A percentile compares a stretch with the other conserved stretches of the same genome.
These are phyloP conservation scores for Ramaria rubella DNA, from an alignment of 768 basidiomycete genomes.

Conservation along the genomic window DNA sequence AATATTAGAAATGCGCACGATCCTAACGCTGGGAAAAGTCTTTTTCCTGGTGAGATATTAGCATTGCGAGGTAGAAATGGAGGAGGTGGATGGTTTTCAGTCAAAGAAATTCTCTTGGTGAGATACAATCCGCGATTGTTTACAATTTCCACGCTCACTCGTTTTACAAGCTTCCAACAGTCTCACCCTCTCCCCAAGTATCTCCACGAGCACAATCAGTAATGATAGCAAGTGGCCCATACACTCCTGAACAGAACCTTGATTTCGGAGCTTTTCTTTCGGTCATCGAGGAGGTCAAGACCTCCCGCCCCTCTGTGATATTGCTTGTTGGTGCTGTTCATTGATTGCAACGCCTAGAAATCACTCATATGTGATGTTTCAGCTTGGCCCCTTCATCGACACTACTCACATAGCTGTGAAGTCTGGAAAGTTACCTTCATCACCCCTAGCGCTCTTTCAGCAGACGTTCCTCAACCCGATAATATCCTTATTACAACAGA, in stretches of 20 bases:
- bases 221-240: constrained; percentile 80
- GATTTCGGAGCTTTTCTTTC: constrained; percentile 63
- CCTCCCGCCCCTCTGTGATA: constrained; percentile 64
- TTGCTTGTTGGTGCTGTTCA: constrained; percentile 52
- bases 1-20: constrained; percentile 57
- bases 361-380: background rate
- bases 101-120: constrained; percentile 75
- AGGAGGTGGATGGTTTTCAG: constrained; percentile 81
- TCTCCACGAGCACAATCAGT: constrained; percentile 52
- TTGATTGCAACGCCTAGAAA: background rate
- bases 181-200: constrained; percentile 29
- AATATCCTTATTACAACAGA: constrained; percentile 46
- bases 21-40: constrained; percentile 57
- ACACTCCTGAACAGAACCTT: constrained; percentile 71
- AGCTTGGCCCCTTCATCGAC: constrained; percentile 95
- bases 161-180: constrained; percentile 52
- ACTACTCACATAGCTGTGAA: constrained; percentile 65
- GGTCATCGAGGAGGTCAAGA: constrained; percentile 55
- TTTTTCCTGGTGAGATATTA: constrained; percentile 87
- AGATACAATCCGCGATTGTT: constrained; percentile 24
- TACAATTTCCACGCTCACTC: background rate
- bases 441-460: constrained; percentile 63
- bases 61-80: constrained; percentile 87
- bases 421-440: constrained; percentile 61
- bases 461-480: constrained; percentile 55